phyloP scores from a whole-genome alignment of 2,329 filamentous ascomycete species.

The Sporothrix euskadiensis region DNA sequence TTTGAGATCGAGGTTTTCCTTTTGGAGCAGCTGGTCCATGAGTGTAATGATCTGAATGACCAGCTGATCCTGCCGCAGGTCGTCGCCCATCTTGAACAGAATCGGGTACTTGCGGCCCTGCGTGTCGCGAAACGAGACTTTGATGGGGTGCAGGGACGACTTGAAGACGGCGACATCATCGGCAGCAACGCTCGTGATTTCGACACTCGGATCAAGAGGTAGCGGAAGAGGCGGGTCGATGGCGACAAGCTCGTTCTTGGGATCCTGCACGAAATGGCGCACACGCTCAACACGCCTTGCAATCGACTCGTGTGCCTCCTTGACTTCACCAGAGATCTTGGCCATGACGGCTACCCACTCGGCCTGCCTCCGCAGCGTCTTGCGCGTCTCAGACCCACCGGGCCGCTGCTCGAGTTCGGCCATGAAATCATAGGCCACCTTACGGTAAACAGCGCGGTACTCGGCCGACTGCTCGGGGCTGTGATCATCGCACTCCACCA shows the following conservation, averaged over 20 bases:
- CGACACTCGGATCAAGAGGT: constrained; percentile 80
- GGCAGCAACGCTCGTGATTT: constrained; percentile 70
- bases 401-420: constrained; percentile 71
- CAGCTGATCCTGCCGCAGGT: constrained; percentile 92
- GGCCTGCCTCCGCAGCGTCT: constrained; percentile 78
- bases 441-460: constrained; percentile 83
- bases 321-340: constrained; percentile 86
- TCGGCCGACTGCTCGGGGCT: constrained; percentile 70
- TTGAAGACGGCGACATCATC: constrained; percentile 93
- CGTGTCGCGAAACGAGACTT: constrained; percentile 83
- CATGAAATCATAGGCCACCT: constrained; percentile 97
- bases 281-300: constrained; percentile 79
- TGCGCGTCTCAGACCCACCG: constrained; percentile 71
- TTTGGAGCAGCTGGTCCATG: constrained; percentile 93
- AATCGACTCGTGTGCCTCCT: constrained; percentile 74
- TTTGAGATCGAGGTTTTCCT: constrained; percentile 94
- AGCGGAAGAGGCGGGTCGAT: constrained; percentile 87
- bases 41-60: constrained; percentile 96
- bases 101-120: constrained; percentile 80
- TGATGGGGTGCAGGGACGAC: constrained; percentile 87
- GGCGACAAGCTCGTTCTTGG: constrained; percentile 80
- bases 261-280: constrained; percentile 80
- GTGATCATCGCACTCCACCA: constrained; percentile 91
- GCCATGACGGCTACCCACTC: constrained; percentile 85
- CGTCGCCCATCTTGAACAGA: constrained; percentile 96